Base-by-base conservation (phyloP, 345 rosid genomes). In the Microthlaspi erraticum region DNA sequence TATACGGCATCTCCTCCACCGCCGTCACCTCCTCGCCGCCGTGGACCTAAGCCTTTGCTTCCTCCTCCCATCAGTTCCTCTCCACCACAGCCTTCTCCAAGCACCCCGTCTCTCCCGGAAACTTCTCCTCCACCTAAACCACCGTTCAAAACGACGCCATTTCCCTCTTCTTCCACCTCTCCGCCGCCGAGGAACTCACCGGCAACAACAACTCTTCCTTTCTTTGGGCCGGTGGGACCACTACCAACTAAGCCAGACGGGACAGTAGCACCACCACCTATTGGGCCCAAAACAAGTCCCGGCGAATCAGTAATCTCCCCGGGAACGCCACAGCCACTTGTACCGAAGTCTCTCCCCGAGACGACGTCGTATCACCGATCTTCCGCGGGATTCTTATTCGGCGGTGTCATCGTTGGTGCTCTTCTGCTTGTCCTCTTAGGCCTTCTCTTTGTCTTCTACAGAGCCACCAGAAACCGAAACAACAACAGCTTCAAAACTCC, bases 281-380 rank as follows among this genome's bases (percentile, higher is more conserved):
- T 1, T 52, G 78, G 78, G 46, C 72, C 77, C 67, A 74, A 74
- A 1, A 74, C 54, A 5, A 39, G 38, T 29, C 69, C 78, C 36
- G 31, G 31, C 23, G 64, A 26, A 52, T 36, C 69, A 9, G 12
- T 52, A 6, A 17, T 52, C 12, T 60, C 69, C 33, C 74, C 74
- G 17, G 73, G 64, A 16, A 44, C 63, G 14, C 42, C 64, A 43
- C 69, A 68, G 51, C 78, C 78, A 53, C 64, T 53, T 1, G 64
- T 75, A 7, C 78, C 78, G 6, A 75, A 75, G 64, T 68, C 74
- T 53, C 74, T 75, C 0, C 64, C 78, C 2, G 70, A 68, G 29
- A 75, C 78, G 70, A 53, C 78, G 37, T 9, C 78, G 52, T 75
- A 68, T 45, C 74, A 68, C 52, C 45, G 78, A 0, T 68, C 78